A percentile compares a stretch with the other conserved stretches of the same genome.
Evolutionary conservation across 2,329 filamentous ascomycete species (phyloP).

Genomic region (Massarina eburnea): DNA sequence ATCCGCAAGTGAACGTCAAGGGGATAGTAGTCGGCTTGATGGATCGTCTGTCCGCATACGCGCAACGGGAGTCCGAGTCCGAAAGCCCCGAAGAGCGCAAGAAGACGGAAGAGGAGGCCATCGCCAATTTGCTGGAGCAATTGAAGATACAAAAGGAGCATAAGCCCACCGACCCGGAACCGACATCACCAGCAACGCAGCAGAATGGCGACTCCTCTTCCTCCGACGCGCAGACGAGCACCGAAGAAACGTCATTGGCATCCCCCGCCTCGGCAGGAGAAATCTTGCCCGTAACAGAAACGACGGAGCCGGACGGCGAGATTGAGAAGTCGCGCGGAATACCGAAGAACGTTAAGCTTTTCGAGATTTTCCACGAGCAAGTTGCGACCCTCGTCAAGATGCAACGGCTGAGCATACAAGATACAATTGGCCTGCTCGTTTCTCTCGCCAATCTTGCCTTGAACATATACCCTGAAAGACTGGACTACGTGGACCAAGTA

Average conservation of each 20-base stretch:
- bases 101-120: conserved; percentile 81
- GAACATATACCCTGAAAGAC: conserved; percentile 88
- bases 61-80: conserved; percentile 79
- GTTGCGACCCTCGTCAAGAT: conserved; percentile 91
- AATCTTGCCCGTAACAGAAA: conserved; percentile 38
- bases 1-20: conserved; percentile 97
- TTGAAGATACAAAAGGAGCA: conserved; percentile 67
- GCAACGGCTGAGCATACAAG: conserved; percentile 87
- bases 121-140: conserved; percentile 75
- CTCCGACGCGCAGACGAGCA: conserved; percentile 27
- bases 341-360: conserved; percentile 79
- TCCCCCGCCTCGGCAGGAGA: conserved; percentile 31
- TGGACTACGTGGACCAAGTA: conserved; percentile 96
- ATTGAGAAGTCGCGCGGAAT: conserved; percentile 58
- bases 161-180: conserved; percentile 35
- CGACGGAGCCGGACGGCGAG: conserved; percentile 46
- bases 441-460: conserved; percentile 86
- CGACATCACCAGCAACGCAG: conserved; percentile 17
- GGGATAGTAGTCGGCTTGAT: conserved; percentile 97
- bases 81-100: conserved; percentile 71
- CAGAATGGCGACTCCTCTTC: conserved; percentile 40
- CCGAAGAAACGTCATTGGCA: conserved; percentile 32
- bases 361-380: conserved; percentile 96
- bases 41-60: conserved; percentile 93
- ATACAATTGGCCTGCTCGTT: conserved; percentile 91